phyloP scores from a whole-genome alignment of 2,329 filamentous ascomycete genomes.

The Graphiopsis chlorocephala region DNA sequence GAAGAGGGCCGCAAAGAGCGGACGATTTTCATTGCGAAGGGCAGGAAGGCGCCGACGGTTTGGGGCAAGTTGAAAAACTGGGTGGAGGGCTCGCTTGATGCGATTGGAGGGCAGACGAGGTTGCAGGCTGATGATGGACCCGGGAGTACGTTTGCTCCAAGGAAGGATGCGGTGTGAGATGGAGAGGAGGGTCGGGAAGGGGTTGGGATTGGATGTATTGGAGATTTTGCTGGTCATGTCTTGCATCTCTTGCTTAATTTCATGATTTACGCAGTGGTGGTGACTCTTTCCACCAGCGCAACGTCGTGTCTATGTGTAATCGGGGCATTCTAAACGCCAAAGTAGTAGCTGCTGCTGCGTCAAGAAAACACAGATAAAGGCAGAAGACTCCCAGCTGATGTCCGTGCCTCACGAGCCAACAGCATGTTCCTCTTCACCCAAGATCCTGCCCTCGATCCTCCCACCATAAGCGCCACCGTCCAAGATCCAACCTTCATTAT shows the following conservation, averaged over 20 bases:
- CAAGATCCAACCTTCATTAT: conserved; percentile 54
- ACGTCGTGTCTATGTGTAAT: neutral
- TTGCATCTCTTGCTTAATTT: neutral
- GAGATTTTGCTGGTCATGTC: neutral
- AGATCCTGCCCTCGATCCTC: conserved; percentile 23
- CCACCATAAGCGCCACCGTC: conserved; percentile 51
- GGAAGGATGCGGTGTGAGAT: conserved; percentile 4
- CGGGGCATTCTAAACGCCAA: neutral
- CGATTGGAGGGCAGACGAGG: conserved; percentile 15
- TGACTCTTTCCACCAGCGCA: neutral
- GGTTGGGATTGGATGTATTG: neutral
- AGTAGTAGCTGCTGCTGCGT: neutral
- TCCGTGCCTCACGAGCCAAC: conserved; percentile 19
- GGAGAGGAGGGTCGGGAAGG: neutral
- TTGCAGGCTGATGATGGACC: neutral
- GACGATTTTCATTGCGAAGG: conserved; percentile 35
- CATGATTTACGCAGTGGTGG: neutral
- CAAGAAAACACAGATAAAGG: neutral
- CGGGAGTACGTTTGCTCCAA: conserved; percentile 1
- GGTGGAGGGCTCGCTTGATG: conserved; percentile 13
- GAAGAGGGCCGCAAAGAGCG: conserved; percentile 25
- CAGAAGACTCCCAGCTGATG: neutral
- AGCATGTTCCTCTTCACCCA: conserved; percentile 31
- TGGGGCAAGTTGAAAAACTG: conserved; percentile 20
- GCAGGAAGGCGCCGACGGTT: conserved; percentile 24